Percentiles rank a stretch among this genome's conserved stretches.
Evolutionary conservation across 2,329 filamentous ascomycete genomes (phyloP).

Genomic region (Aspergillus tubingensis): DNA sequence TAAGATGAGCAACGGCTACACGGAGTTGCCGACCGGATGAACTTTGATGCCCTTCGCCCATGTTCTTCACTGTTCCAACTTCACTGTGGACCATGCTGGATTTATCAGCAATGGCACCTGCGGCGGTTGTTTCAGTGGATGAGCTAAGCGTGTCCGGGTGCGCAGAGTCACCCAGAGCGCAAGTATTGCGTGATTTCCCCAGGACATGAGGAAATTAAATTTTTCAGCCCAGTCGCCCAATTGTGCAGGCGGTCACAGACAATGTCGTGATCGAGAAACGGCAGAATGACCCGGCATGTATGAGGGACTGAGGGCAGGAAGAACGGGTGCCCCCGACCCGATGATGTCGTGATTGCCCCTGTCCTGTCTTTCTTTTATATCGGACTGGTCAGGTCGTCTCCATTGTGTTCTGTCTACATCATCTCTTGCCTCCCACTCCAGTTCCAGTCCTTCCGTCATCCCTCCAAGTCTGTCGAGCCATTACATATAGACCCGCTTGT

Average conservation of each 20-base stretch:
- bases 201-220: conserved; percentile 33
- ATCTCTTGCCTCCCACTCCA: conserved; percentile 10
- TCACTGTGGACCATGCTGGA: conserved; percentile 9
- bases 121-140: conserved; percentile 5
- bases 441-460: conserved; percentile 9
- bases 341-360: conserved; percentile 38
- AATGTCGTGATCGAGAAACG: conserved; percentile 33
- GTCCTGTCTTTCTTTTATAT: conserved; percentile 30
- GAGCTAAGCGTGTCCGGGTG: conserved; percentile 21
- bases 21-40: background rate
- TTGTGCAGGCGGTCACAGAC: conserved; percentile 30
- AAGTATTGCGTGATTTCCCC: conserved; percentile 45
- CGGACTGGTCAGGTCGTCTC: conserved; percentile 24
- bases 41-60: conserved; percentile 5
- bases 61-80: conserved; percentile 14
- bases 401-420: conserved; percentile 17
- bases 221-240: conserved; percentile 27
- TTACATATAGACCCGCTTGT: conserved; percentile 7
- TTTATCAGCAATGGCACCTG: conserved; percentile 22
- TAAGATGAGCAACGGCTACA: background rate
- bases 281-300: conserved; percentile 30
- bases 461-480: background rate
- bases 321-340: conserved; percentile 25
- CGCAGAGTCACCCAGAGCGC: conserved; percentile 25
- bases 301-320: conserved; percentile 24